Base-by-base conservation (phyloP, 164 flowering plant species). In the Platanus orientalis region DNA sequence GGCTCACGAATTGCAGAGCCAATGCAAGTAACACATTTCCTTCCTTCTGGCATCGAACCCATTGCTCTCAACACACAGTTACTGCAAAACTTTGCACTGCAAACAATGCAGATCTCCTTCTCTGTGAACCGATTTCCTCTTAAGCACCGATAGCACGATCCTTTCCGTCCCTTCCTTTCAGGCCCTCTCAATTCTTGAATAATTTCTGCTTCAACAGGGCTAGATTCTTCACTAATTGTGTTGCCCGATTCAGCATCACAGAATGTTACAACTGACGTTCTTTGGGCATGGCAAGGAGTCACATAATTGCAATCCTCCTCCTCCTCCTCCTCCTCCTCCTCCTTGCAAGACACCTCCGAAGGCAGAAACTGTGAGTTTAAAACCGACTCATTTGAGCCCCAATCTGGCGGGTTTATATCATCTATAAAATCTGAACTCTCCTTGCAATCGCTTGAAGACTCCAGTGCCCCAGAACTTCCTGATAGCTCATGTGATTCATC, bases 41-140 rank as follows among this genome's bases (percentile, higher is more conserved):
- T 83, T 50, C 99, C 99, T 78, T 95, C 99, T 1, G 99, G 99
- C 99, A 95, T 95, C 1, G 99, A 95, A 16, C 99, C 99, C 99
- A 95, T 95, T 19, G 97, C 93, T 73, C 92, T 85, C 36, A 95
- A 88, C 74, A 95, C 88, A 71, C 99, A 95, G 72, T 79, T 85
- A 69, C 79, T 68, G 63, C 99, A 95, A 80, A 85, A 95, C 69
- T 92, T 95, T 40, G 97, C 84, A 84, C 81, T 87, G 76, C 99
- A 95, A 57, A 92, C 99, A 62, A 95, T 69, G 75, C 99, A 95
- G 45, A 74, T 83, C 78, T 95, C 97, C 80, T 95, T 95, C 65
- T 95, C 99, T 0, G 88, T 87, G 61, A 95, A 90, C 40, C 97
- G 66, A 58, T 66, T 88, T 34, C 97, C 96, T 71, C 87, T 95